Evolutionary conservation across 1,284 basidiomycete genomes (phyloP).

Genomic region (Apiotrichum domesticum): DNA sequence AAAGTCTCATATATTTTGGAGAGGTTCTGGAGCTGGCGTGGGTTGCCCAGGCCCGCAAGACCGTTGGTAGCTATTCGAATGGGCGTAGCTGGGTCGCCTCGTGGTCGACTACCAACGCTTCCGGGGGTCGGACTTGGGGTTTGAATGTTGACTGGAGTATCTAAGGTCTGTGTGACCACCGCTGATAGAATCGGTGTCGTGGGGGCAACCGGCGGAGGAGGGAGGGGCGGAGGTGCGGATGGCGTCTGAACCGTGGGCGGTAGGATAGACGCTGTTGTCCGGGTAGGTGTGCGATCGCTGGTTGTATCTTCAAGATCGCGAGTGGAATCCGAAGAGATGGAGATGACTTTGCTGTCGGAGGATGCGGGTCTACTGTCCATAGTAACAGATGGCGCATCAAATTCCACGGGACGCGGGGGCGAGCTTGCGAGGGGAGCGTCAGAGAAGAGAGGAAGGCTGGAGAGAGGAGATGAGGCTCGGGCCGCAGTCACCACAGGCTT

Average conservation of each 20-base stretch:
- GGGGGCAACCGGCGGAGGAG: background rate
- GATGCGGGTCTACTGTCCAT: no score
- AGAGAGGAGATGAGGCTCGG: no score
- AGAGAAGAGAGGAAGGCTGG: no score
- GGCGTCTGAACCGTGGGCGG: constrained; percentile 11
- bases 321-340: no score
- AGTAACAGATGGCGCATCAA: no score
- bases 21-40: constrained; percentile 26
- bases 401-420: no score
- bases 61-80: constrained; percentile 19
- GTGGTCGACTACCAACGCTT: constrained; percentile 17
- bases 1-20: constrained; percentile 29
- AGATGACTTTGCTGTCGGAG: no score
- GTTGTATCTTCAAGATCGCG: no score
- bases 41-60: constrained; percentile 4
- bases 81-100: constrained; percentile 29
- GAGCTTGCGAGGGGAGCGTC: no score
- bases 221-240: background rate
- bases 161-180: background rate
- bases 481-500: no score
- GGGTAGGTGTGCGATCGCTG: background rate
- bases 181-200: no score
- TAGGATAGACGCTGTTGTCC: background rate
- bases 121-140: constrained; percentile 9
- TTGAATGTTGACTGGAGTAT: constrained; percentile 4